Base-by-base conservation (phyloP, 1,284 basidiomycete genomes). In the Sporisorium graminicola region DNA sequence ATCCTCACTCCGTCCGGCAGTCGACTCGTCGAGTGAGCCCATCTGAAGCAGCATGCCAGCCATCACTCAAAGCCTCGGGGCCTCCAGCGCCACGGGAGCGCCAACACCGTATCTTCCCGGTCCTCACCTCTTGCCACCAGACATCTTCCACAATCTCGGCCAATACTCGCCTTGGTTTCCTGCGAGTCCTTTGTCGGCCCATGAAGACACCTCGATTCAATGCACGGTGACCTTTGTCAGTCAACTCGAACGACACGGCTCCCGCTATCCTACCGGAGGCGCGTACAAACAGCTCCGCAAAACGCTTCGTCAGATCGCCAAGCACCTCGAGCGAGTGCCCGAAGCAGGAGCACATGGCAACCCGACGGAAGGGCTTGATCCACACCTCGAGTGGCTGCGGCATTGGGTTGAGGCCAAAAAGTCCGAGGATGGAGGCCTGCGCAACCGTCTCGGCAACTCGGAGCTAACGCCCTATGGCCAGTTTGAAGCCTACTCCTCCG, bases 151-250 rank as follows among this genome's bases (percentile, higher is more conserved):
- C 54, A 64, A 76, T 43, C 61, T 76, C 8, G 74, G 74, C 35
- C 74, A 76, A 22, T 76, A 76, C 43, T 76, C 74, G 8, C 74
- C 74, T 10, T 76, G 74, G 74, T 76, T 72, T 18, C 58, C 67
- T 3, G 68, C 56, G 2, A 43, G 58, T 14, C 10, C 12, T 13
- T n/a, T 27, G 0, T n/a, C 51, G 12, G 5, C 31, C 5, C 16
- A 62, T 2, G 22, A 5, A 5, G 26, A 31, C 2, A 4, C 27
- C 5, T 50, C 46, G 2, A 44, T 62, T 7, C 43, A 43, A 29
- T 76, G 74, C 54, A 37, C 51, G 10, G 74, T 76, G 4, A 66
- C 57, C 7, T 76, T 72, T 55, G 74, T 76, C 58, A 72, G 61
- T 42, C 74, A 72, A 58, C 69, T 76, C 26, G 74, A 76, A 56